Base-by-base conservation (phyloP, 78 protist genomes). In the Bodo saltans region DNA sequence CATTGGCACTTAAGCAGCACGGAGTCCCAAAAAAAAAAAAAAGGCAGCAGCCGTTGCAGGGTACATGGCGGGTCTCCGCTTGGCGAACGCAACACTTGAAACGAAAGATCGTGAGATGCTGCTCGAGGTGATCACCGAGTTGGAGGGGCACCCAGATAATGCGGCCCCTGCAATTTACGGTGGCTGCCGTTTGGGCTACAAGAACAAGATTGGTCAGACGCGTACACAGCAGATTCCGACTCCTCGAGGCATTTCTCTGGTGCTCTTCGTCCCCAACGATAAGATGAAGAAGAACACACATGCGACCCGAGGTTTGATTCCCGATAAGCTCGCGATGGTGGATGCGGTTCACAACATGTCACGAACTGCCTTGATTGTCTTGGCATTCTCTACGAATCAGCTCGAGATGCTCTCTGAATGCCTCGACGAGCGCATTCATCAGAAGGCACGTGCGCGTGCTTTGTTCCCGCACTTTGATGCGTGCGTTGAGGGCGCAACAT, bases 101-200 rank as follows among this genome's bases (percentile, higher is more conserved):
- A 73, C 42, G 4, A 52, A 12, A 0, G 86, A 74, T 33, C 28
- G 0, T 0, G 42, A 68, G 69, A 41, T 0, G 35, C 70, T 88
- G 42, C 83, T 84, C 34, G 84, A 88, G 75, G 17, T 79, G 25
- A 86, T 86, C 8, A 82, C 91, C 0, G 74, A 52, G 1, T 72
- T 84, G 29, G 91, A 88, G 68, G 88, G 91, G 30, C 88, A 84
- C 68, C 83, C 88, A 1, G 91, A 88, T 81, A 88, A 88, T 68
- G 73, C 78, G 32, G 84, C 91, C 32, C 88, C 91, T 11, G 84
- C 85, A 35, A 79, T 88, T 42, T 88, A 88, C 80, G 91, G 91
- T 29, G 88, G 88, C 38, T 0, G 75, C 29, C 90, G 79, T 72
- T 70, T 85, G 37, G 83, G 83, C 1, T 0, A 76, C 68, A 26